A percentile compares a stretch with the other conserved stretches of the same genome.
Evolutionary conservation across 108 stramenopile species (phyloP).

Genomic region (Skeletonema marinoi): DNA sequence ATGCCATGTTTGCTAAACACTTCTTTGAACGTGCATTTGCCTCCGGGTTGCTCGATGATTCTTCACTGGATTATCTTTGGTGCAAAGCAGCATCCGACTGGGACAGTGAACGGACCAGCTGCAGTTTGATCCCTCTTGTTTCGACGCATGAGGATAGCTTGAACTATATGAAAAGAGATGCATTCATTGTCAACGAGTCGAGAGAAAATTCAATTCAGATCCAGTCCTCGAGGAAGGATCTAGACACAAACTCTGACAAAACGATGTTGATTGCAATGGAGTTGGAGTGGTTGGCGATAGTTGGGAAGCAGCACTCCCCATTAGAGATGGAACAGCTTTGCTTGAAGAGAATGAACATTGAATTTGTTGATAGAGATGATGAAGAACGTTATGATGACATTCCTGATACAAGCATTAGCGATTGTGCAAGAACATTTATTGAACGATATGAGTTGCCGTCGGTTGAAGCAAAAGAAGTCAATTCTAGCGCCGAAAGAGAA

Average conservation of each 20-base stretch:
- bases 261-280: not conserved
- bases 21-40: too few species aligned
- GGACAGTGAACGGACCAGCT: not conserved
- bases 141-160: not conserved
- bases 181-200: too few species aligned
- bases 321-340: not conserved
- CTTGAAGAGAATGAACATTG: not conserved
- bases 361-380: not conserved
- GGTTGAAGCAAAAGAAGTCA: too few species aligned
- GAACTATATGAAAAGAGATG: not conserved
- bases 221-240: too few species aligned
- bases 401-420: not conserved
- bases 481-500: not conserved
- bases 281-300: not conserved
- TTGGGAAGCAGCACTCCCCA: not conserved
- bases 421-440: not conserved
- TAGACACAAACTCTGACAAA: not conserved
- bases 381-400: too few species aligned
- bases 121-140: not conserved
- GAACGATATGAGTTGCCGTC: too few species aligned
- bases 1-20: conserved; percentile 16
- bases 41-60: too few species aligned
- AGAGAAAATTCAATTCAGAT: too few species aligned
- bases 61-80: too few species aligned
- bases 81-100: not conserved